Evolutionary conservation across 345 rosid genomes (phyloP).

Genomic region (Triadica sebifera): DNA sequence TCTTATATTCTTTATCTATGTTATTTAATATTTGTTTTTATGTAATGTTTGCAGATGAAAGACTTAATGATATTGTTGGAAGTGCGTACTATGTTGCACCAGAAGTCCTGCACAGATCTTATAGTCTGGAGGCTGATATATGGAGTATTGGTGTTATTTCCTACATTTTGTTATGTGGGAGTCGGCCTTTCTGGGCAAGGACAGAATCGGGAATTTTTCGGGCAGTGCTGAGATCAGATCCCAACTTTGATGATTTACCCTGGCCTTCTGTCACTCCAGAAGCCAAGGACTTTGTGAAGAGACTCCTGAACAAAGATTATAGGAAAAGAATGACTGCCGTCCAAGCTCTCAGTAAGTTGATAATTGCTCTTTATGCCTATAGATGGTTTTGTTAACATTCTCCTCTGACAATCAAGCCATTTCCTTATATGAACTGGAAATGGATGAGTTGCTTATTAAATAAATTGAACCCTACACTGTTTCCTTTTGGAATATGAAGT

Average conservation of each 20-base stretch:
- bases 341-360: slow-evolving; percentile 78
- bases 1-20: too few species aligned
- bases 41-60: slow-evolving; percentile 61
- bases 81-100: slow-evolving; percentile 99
- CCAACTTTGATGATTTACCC: slow-evolving; percentile 83
- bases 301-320: slow-evolving; percentile 91
- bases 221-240: slow-evolving; percentile 87
- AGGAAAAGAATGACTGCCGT: slow-evolving; percentile 97
- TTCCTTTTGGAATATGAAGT: background rate
- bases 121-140: slow-evolving; percentile 87
- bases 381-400: background rate
- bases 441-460: background rate
- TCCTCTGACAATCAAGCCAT: background rate
- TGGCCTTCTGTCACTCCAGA: slow-evolving; percentile 87
- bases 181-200: slow-evolving; percentile 93
- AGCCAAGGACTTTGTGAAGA: slow-evolving; percentile 86
- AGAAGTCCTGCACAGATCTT: slow-evolving; percentile 96
- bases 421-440: background rate
- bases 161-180: slow-evolving; percentile 91
- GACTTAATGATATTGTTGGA: slow-evolving; percentile 95
- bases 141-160: slow-evolving; percentile 98
- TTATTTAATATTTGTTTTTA: background rate
- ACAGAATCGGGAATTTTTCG: slow-evolving; percentile 98
- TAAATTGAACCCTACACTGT: background rate
- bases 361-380: background rate